These are phyloP conservation scores for Prinsepia uniflora DNA, from an alignment of 306 rosid genomes.

Conservation along the genomic window DNA sequence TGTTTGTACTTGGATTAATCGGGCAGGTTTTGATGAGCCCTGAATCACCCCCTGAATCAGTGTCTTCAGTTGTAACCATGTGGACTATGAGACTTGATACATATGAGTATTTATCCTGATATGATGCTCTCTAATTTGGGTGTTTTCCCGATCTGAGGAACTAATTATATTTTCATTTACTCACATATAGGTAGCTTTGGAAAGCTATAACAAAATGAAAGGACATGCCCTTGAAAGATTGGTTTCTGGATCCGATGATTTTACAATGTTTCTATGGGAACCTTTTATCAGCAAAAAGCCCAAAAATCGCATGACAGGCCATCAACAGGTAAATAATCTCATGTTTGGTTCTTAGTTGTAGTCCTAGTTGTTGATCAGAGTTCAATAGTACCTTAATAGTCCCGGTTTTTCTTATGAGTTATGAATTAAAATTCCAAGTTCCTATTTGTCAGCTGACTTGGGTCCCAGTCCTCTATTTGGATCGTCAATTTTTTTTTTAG, in stretches of 20 bases:
- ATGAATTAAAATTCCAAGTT: not conserved
- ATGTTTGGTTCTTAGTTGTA: not conserved
- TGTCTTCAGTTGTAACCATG: too few relatives aligned
- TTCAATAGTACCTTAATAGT: slow-evolving; percentile 12
- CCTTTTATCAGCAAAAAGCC: slow-evolving; percentile 84
- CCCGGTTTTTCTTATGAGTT: not conserved
- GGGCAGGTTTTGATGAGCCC: too few relatives aligned
- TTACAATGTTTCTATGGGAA: slow-evolving; percentile 97
- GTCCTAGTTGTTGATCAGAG: slow-evolving; percentile 13
- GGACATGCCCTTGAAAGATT: slow-evolving; percentile 83
- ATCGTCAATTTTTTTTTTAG: not conserved
- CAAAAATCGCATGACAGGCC: slow-evolving; percentile 91
- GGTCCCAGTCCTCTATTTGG: not conserved
- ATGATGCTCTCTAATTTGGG: too few relatives aligned
- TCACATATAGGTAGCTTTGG: too few relatives aligned
- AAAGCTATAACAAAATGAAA: slow-evolving; percentile 44
- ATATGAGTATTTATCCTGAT: too few relatives aligned
- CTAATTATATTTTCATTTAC: too few relatives aligned
- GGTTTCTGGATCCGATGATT: slow-evolving; percentile 98
- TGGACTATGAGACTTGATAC: too few relatives aligned
- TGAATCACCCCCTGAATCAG: too few relatives aligned
- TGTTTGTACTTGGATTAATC: too few relatives aligned
- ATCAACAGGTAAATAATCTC: slow-evolving; percentile 63
- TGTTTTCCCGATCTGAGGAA: too few relatives aligned
- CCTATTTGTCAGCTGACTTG: not conserved